Evolutionary conservation across 306 rosid genomes (phyloP), one percentile per base, ranked within the genome.

Genomic region (Gastrolobium villosum): DNA sequence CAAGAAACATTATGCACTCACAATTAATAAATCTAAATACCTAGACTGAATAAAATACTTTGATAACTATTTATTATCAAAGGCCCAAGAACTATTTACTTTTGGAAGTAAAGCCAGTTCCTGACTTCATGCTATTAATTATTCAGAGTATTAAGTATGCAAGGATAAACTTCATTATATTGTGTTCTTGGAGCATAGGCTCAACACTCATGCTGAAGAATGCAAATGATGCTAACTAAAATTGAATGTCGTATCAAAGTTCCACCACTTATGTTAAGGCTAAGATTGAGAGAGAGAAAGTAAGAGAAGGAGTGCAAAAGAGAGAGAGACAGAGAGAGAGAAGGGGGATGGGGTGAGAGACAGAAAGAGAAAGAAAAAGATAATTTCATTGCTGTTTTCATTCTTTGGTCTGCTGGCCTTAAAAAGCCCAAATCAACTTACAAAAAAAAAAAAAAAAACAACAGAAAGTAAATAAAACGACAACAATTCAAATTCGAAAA

Each of bases 1-100:
- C 46, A 49, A 34, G 61, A 48, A 69, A 69, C 44, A 32, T 45
- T n/a, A 15, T 30, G 11, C 56, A 66, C 28, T 66, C 30, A 44
- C 39, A 32, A 11, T 31, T 13, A 67, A 66, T 46, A 48, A 13
- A 2, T 34, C 11, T 50, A 49, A 35, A 50, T 35, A 70, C 14
- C 48, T 70, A 50, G 52, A 70, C 5, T n/a, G 31, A 34, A 50
- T 15, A 69, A 13, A 31, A 34, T 46, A 48, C 8, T n/a, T 8
- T 15, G 61, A 49, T 34, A 48, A 11, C 62, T 48, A n/a, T 7
- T 32, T 8, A 35, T 52, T 35, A 49, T 52, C 15, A 70, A 52
- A 5, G 31, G 2, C 63, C n/a, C 48, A 34, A 7, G 3, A 50
- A 50, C 5, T 13, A 6, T 11, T 10, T 30, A 32, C 2, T 52